Percentiles rank a stretch among this genome's conserved stretches.
Conservation (phyloP, 345 rosid species). For the Eucalyptus sideroxylon region DNA sequence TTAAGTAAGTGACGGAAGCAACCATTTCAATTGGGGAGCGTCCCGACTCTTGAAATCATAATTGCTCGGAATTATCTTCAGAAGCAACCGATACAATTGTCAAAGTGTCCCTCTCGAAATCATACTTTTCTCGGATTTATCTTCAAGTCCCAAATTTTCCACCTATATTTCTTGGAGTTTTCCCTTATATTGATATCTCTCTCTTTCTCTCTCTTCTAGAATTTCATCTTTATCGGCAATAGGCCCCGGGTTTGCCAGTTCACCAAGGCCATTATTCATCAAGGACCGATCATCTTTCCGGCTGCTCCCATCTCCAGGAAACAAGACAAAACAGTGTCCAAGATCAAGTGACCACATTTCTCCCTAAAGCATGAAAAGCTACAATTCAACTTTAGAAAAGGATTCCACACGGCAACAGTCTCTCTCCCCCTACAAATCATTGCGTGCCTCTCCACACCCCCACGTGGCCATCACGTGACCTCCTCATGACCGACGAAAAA, state of each 20-base stretch:
- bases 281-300: neutral
- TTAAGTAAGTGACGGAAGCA: neutral
- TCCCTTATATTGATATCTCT: neutral
- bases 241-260: neutral
- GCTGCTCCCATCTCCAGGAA: neutral
- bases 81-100: neutral
- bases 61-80: neutral
- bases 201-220: neutral
- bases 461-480: neutral
- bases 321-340: neutral
- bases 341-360: neutral
- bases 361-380: neutral
- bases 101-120: neutral
- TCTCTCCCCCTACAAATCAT: neutral
- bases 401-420: neutral
- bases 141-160: rapidly evolving
- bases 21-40: neutral
- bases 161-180: neutral
- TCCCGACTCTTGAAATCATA: neutral
- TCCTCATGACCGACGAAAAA: neutral
- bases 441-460: neutral
- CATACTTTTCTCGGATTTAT: neutral
- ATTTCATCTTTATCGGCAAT: neutral
- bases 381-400: neutral
- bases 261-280: neutral